These are phyloP conservation scores for Neonectria faginata DNA, from an alignment of 2,329 filamentous ascomycete genomes.

Conservation along the genomic window DNA sequence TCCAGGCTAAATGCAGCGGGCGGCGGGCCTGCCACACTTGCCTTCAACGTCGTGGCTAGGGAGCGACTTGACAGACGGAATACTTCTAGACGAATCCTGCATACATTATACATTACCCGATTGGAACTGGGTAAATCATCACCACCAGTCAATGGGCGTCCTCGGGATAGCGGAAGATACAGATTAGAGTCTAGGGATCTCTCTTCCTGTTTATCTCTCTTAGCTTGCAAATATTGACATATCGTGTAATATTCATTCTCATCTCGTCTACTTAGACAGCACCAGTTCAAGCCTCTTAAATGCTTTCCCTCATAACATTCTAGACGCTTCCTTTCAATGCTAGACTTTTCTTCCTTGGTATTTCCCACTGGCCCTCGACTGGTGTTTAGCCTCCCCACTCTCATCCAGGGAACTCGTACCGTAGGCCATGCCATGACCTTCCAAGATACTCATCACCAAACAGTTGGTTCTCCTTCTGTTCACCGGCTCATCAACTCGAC, in stretches of 20 bases:
- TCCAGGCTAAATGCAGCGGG: background rate
- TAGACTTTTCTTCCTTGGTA: background rate
- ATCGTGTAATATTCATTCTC: constrained; percentile 1
- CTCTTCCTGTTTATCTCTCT: too few relatives aligned
- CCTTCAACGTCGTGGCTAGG: background rate
- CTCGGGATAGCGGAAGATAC: background rate
- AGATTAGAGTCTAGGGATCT: too few relatives aligned
- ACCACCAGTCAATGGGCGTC: too few relatives aligned
- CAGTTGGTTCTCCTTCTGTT: too few relatives aligned
- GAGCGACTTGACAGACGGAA: background rate
- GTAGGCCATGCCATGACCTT: background rate
- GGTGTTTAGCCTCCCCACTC: background rate
- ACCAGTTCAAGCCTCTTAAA: background rate
- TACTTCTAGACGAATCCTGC: background rate
- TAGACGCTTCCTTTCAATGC: background rate
- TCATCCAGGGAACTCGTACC: background rate
- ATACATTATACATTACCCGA: background rate
- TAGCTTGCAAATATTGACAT: too few relatives aligned
- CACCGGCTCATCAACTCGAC: constrained; percentile 74
- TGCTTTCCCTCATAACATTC: background rate
- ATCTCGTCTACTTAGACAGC: background rate
- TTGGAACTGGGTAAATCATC: too few relatives aligned
- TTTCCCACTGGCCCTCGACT: background rate
- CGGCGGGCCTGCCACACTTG: background rate
- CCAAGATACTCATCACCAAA: background rate